Conservation (phyloP, 2,329 filamentous ascomycete species). For the Cladorrhinum sp. region DNA sequence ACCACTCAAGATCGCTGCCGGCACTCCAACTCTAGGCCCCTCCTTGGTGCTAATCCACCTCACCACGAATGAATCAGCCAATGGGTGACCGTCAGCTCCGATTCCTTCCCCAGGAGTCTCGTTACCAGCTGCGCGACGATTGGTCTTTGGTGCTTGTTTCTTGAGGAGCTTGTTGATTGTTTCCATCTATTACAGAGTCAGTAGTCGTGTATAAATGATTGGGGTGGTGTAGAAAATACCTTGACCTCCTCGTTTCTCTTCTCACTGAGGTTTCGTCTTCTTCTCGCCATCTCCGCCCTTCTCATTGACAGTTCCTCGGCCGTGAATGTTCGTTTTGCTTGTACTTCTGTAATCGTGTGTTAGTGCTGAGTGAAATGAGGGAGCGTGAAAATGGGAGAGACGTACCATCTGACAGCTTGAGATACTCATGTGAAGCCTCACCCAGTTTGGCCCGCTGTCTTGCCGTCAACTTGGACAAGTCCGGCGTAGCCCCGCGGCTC, state of each 20-base stretch:
- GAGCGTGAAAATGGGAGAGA: neutral
- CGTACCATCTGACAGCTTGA: conserved; percentile 61
- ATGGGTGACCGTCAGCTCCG: conserved; percentile 32
- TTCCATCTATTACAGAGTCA: conserved; percentile 61
- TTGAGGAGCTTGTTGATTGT: conserved; percentile 88
- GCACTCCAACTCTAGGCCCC: conserved; percentile 62
- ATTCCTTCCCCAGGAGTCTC: conserved; percentile 44
- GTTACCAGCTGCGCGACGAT: conserved; percentile 51
- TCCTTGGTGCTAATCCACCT: conserved; percentile 68
- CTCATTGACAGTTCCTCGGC: conserved; percentile 62
- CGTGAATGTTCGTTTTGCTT: conserved; percentile 61
- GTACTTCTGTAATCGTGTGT: conserved; percentile 49
- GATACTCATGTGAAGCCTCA: conserved; percentile 51
- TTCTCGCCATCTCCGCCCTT: conserved; percentile 59
- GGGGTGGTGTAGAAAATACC: conserved; percentile 36
- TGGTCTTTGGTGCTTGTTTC: conserved; percentile 77
- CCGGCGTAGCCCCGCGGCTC: conserved; percentile 50
- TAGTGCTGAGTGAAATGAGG: no score
- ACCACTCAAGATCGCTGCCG: conserved; percentile 63
- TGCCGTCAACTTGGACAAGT: conserved; percentile 60
- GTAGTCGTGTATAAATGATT: neutral
- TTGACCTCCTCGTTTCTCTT: conserved; percentile 65
- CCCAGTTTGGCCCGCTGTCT: conserved; percentile 59
- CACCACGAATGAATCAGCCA: conserved; percentile 59
- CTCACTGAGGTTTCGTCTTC: conserved; percentile 60